phyloP scores from a whole-genome alignment of 1,284 basidiomycete genomes.

The Malassezia restricta region DNA sequence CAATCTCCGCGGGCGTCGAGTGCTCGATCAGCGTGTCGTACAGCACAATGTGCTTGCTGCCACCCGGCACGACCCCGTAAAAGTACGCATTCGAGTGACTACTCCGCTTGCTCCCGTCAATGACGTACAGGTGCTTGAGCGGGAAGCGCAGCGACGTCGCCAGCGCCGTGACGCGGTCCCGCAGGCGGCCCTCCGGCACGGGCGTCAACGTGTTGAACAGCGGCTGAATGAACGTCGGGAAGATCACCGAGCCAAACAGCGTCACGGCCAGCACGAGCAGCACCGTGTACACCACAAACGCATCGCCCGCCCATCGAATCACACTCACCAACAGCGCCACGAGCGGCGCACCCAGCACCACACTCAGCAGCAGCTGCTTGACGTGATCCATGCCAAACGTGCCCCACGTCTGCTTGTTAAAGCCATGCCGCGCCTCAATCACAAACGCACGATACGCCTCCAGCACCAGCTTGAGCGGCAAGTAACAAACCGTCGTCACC shows the following conservation, averaged over 20 bases:
- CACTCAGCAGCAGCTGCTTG: slow-evolving; percentile 65
- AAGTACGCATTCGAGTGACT: slow-evolving; percentile 75
- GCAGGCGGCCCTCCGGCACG: slow-evolving; percentile 49
- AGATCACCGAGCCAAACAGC: slow-evolving; percentile 50
- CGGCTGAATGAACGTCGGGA: slow-evolving; percentile 70
- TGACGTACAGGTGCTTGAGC: slow-evolving; percentile 84
- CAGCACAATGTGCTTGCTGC: slow-evolving; percentile 56
- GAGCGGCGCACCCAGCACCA: slow-evolving; percentile 73
- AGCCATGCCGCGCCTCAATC: slow-evolving; percentile 85
- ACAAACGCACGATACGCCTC: slow-evolving; percentile 75
- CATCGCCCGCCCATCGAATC: slow-evolving; percentile 72
- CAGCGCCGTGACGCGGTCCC: slow-evolving; percentile 35
- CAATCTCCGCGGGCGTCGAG: slow-evolving; percentile 57
- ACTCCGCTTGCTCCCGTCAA: slow-evolving; percentile 88
- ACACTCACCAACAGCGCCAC: slow-evolving; percentile 74
- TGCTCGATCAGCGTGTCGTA: slow-evolving; percentile 92
- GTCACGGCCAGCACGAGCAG: slow-evolving; percentile 55
- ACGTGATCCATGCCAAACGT: slow-evolving; percentile 61
- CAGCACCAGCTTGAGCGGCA: slow-evolving; percentile 57
- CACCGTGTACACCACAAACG: slow-evolving; percentile 40
- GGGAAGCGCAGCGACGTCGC: slow-evolving; percentile 65
- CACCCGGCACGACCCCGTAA: slow-evolving; percentile 39
- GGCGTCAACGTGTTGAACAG: slow-evolving; percentile 93
- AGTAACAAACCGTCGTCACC: slow-evolving; percentile 29
- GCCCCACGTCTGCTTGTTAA: slow-evolving; percentile 76